These are phyloP conservation scores for Schoenoplectus tabernaemontani DNA, from an alignment of 202 grass and related monocot species.

Conservation along the genomic window DNA sequence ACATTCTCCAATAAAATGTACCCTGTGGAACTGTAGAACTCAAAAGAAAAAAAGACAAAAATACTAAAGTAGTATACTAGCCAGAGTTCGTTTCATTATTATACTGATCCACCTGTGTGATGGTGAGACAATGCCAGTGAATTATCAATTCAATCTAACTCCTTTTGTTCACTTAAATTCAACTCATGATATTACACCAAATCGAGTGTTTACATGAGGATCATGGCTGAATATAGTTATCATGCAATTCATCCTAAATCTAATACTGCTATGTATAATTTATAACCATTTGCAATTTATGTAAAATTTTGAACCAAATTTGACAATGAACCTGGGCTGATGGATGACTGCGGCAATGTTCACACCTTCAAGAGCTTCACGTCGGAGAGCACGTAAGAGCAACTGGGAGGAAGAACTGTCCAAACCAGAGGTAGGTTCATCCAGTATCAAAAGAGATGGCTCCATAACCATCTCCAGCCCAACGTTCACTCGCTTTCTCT, in stretches of 20 bases:
- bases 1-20: background rate
- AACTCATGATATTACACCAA: background rate
- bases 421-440: constrained; percentile 94
- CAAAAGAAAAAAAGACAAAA: too few relatives aligned
- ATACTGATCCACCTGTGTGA: background rate
- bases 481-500: constrained; percentile 92
- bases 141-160: background rate
- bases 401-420: constrained; percentile 88
- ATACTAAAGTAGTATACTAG: too few relatives aligned
- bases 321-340: constrained; percentile 56
- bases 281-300: background rate
- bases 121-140: background rate
- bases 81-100: background rate
- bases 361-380: constrained; percentile 76
- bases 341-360: constrained; percentile 81
- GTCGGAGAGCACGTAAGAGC: constrained; percentile 75
- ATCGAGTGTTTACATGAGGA: background rate
- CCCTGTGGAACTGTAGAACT: too few relatives aligned
- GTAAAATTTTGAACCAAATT: background rate
- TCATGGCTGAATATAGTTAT: background rate
- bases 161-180: background rate
- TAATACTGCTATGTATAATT: background rate
- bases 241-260: background rate
- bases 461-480: constrained; percentile 98
- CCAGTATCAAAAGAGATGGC: constrained; percentile 82